Conservation (phyloP, 2,329 filamentous ascomycete genomes). For the Ceratocystis harringtonii region DNA sequence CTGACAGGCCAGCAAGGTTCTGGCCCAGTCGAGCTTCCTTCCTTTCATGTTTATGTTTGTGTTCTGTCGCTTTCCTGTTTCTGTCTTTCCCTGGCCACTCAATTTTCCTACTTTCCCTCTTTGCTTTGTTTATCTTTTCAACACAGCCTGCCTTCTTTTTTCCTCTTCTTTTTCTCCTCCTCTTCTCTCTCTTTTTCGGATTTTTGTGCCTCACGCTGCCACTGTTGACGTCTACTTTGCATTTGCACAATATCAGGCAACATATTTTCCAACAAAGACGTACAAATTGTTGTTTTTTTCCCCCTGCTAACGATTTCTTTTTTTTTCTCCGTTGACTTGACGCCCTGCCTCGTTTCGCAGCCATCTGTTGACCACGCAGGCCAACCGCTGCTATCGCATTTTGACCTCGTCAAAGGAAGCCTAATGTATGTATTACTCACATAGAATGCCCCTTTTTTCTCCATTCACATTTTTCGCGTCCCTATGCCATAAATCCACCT, state of each 20-base stretch:
- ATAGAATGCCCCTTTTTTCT: not conserved
- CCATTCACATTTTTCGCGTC: not conserved
- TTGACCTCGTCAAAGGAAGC: conserved; percentile 1
- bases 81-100: conserved; percentile 4
- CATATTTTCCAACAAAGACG: not conserved
- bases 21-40: not conserved
- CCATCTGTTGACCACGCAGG: not conserved
- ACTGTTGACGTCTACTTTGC: conserved; percentile 11
- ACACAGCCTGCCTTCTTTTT: conserved; percentile 9
- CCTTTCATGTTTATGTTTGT: conserved; percentile 3
- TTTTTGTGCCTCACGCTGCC: conserved; percentile 15
- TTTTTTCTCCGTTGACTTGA: not conserved
- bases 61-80: not conserved
- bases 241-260: not conserved
- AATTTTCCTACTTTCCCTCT: conserved; percentile 5
- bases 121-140: conserved; percentile 2
- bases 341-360: not conserved
- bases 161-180: conserved; percentile 17
- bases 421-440: conserved; percentile 5
- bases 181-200: conserved; percentile 13
- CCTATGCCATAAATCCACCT: not conserved
- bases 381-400: not conserved
- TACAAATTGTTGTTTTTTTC: not conserved
- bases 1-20: not conserved
- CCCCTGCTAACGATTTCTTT: not conserved